A percentile compares a stretch with the other conserved stretches of the same genome.
These are phyloP conservation scores for Wickerhamiella australiensis DNA, from an alignment of 805 yeast genomes.

Conservation along the genomic window DNA sequence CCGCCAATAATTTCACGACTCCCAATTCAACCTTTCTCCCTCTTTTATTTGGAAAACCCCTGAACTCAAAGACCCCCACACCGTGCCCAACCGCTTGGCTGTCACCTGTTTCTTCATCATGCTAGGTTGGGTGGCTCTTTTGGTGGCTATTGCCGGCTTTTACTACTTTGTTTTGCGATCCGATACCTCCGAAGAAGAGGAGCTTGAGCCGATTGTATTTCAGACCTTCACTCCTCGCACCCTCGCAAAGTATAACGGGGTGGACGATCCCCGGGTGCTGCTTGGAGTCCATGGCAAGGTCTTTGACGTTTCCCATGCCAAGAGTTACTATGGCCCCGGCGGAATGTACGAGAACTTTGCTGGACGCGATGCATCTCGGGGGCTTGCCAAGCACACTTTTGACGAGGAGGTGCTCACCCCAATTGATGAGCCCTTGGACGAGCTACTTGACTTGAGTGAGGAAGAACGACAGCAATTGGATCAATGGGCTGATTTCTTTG, in stretches of 20 bases:
- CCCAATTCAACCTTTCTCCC: too few relatives aligned
- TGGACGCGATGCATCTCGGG: constrained; percentile 90
- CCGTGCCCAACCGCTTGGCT: constrained; percentile 22
- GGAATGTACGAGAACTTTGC: constrained; percentile 94
- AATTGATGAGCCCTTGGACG: constrained; percentile 68
- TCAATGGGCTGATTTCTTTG: constrained; percentile 79
- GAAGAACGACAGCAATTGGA: constrained; percentile 57
- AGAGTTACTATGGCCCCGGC: constrained; percentile 86
- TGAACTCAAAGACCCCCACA: too few relatives aligned
- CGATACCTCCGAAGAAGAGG: constrained; percentile 5
- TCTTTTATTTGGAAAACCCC: too few relatives aligned
- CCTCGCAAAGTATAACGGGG: constrained; percentile 67
- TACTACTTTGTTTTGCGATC: background rate
- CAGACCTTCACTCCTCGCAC: constrained; percentile 59
- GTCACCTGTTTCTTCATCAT: background rate
- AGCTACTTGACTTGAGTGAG: constrained; percentile 44
- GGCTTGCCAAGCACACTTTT: constrained; percentile 78
- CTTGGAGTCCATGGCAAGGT: constrained; percentile 79
- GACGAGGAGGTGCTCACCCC: constrained; percentile 54
- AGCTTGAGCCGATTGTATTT: constrained; percentile 26
- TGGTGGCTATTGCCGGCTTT: background rate
- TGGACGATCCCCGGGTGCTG: constrained; percentile 64
- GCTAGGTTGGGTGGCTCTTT: constrained; percentile 6
- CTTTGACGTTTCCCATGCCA: constrained; percentile 68
- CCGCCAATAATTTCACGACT: too few relatives aligned